A percentile compares a stretch with the other conserved stretches of the same genome.
Conservation (phyloP, 2,329 filamentous ascomycete species). For the Cladophialophora psammophila region DNA sequence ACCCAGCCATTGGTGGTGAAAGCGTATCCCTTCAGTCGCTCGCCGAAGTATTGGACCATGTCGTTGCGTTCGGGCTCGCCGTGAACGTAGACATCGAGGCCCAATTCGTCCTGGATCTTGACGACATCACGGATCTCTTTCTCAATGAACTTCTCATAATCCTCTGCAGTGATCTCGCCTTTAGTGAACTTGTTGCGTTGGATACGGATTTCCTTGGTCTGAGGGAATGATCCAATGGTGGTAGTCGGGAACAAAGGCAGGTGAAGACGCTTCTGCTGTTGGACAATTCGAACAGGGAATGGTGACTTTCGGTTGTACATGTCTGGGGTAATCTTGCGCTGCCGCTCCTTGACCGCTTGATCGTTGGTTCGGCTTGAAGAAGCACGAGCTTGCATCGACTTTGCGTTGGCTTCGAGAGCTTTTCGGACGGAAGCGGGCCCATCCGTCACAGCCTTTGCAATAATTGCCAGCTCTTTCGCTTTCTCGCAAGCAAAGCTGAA, state of each 20-base stretch:
- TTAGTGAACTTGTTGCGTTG: conserved; percentile 99
- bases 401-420: conserved; percentile 95
- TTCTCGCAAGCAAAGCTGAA: conserved; percentile 99
- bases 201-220: conserved; percentile 98
- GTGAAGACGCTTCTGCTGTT: conserved; percentile 91
- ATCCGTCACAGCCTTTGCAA: conserved; percentile 96
- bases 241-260: conserved; percentile 98
- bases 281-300: conserved; percentile 82
- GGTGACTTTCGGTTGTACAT: conserved; percentile 92
- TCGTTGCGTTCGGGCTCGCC: conserved; percentile 99
- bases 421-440: conserved; percentile 85
- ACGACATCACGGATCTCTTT: conserved; percentile 96
- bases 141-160: conserved; percentile 99
- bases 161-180: conserved; percentile 86
- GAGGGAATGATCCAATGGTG: conserved; percentile 98
- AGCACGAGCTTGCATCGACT: conserved; percentile 88
- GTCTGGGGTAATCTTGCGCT: conserved; percentile 80
- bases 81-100: conserved; percentile 95
- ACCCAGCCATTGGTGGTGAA: conserved; percentile 99
- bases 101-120: conserved; percentile 97
- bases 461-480: conserved; percentile 84
- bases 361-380: conserved; percentile 96
- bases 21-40: conserved; percentile 93
- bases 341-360: conserved; percentile 95
- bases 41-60: conserved; percentile 99